These are phyloP conservation scores for Russula sp. DNA, from an alignment of 768 basidiomycete species.

Conservation along the genomic window DNA sequence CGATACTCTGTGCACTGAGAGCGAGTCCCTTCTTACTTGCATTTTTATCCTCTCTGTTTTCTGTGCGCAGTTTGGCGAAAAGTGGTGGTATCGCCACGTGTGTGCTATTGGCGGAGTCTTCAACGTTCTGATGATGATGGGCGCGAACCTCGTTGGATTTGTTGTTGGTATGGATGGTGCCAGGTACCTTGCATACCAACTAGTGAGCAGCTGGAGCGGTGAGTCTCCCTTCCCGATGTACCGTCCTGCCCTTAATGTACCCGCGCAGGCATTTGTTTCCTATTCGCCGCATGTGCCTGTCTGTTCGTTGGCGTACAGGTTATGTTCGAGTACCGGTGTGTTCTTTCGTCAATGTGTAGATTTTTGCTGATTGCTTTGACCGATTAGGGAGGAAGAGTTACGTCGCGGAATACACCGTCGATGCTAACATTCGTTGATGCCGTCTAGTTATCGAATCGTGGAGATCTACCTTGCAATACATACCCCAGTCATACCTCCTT, in stretches of 20 bases:
- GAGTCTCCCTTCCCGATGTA: not conserved
- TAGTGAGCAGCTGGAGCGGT: slow-evolving; percentile 71
- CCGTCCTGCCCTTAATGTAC: not conserved
- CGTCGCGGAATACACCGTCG: slow-evolving; percentile 30
- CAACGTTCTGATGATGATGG: slow-evolving; percentile 87
- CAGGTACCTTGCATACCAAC: slow-evolving; percentile 56
- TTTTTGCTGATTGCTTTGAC: not conserved
- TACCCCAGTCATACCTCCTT: not conserved
- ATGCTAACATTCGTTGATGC: slow-evolving; percentile 12
- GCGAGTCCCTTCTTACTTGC: not conserved
- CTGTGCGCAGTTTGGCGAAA: slow-evolving; percentile 55
- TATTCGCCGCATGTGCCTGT: slow-evolving; percentile 55
- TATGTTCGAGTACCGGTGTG: slow-evolving; percentile 95
- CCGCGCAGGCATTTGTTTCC: slow-evolving; percentile 59
- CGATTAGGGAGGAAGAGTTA: slow-evolving; percentile 37
- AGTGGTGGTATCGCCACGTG: slow-evolving; percentile 81
- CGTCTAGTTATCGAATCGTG: not conserved
- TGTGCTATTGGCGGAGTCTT: slow-evolving; percentile 77
- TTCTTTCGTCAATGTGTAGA: slow-evolving; percentile 16
- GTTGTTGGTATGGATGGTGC: slow-evolving; percentile 85
- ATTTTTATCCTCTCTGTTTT: not conserved
- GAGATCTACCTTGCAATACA: not conserved
- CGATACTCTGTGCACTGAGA: not conserved
- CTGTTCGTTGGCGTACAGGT: slow-evolving; percentile 82
- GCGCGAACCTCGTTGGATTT: slow-evolving; percentile 93